Evolutionary conservation across 768 basidiomycete genomes (phyloP).

Genomic region (Hericium coralloides): DNA sequence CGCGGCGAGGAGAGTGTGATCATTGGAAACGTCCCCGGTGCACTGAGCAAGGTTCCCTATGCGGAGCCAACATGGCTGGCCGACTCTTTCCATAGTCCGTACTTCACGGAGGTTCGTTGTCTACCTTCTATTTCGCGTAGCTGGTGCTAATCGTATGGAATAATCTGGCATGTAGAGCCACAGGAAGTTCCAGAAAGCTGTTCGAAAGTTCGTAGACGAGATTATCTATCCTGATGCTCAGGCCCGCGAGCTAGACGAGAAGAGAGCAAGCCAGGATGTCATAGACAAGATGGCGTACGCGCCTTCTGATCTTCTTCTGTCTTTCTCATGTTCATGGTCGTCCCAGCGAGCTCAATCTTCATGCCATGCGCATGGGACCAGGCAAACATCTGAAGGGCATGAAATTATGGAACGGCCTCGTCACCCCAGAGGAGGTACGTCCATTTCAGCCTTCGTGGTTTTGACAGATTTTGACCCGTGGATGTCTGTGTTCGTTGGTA

Average conservation of each 20-base stretch:
- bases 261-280: constrained; percentile 69
- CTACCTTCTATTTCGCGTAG: neutral
- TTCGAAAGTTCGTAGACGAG: constrained; percentile 62
- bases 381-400: constrained; percentile 79
- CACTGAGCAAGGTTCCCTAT: constrained; percentile 71
- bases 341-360: constrained; percentile 57
- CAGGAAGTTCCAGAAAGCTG: constrained; percentile 46
- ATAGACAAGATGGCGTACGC: constrained; percentile 73
- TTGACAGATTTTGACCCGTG: neutral
- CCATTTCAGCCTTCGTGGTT: neutral
- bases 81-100: constrained; percentile 62
- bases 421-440: constrained; percentile 65
- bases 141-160: neutral
- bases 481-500: neutral
- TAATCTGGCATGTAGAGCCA: constrained; percentile 40
- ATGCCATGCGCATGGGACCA: constrained; percentile 90
- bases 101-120: constrained; percentile 59
- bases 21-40: constrained; percentile 39
- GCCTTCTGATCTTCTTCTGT: constrained; percentile 17
- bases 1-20: constrained; percentile 52
- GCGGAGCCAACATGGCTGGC: constrained; percentile 82
- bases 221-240: constrained; percentile 42
- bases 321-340: neutral
- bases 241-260: constrained; percentile 82
- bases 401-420: constrained; percentile 63